A percentile compares a stretch with the other conserved stretches of the same genome.
These are phyloP conservation scores for Podaxis sp. DNA, from an alignment of 768 basidiomycete genomes.

Conservation along the genomic window DNA sequence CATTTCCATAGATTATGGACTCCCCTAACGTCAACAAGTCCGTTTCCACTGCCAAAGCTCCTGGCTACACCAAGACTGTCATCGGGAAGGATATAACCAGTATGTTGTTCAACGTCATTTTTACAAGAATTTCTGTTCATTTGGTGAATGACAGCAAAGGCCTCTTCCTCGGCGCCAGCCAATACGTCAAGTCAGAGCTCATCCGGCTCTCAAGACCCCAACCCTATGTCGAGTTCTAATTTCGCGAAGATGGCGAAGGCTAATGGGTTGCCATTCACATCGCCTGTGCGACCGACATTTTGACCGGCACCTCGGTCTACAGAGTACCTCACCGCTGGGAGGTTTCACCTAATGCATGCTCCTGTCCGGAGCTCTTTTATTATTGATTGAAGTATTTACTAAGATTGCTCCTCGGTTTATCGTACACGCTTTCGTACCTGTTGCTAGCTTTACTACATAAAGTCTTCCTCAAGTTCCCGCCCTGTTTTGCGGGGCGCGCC, in stretches of 20 bases:
- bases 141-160: not conserved
- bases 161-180: not conserved
- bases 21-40: conserved; percentile 6
- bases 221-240: conserved; percentile 16
- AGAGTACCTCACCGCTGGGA: not conserved
- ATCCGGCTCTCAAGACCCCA: not conserved
- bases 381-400: not conserved
- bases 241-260: conserved; percentile 21
- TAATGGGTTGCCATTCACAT: conserved; percentile 22
- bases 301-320: conserved; percentile 7
- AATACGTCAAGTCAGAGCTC: not conserved
- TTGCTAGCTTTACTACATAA: conserved; percentile 57
- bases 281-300: conserved; percentile 23
- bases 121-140: not conserved
- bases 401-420: not conserved
- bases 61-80: conserved; percentile 11
- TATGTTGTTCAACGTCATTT: not conserved
- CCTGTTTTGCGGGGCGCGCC: conserved; percentile 54
- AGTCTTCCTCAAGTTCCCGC: conserved; percentile 83
- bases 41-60: conserved; percentile 4
- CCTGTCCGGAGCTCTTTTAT: not conserved
- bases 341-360: not conserved
- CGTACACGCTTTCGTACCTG: conserved; percentile 2
- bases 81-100: conserved; percentile 13
- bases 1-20: not conserved